Base-by-base conservation (phyloP, 192 early-diverging fungal genomes). In the Coemansia sp. region DNA sequence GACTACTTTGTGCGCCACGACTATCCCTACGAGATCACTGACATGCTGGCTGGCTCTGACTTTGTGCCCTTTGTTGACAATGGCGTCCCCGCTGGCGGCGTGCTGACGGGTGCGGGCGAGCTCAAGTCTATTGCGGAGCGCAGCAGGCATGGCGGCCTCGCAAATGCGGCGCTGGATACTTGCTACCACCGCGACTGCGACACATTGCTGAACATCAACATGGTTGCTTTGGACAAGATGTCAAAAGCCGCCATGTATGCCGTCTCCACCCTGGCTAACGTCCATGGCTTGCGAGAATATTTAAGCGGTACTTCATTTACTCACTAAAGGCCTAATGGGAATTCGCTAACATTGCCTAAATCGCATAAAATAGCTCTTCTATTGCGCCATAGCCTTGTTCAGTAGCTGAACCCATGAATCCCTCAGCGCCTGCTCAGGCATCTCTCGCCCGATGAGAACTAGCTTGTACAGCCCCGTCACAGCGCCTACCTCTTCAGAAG, bases 161-260 rank as follows among this genome's bases (percentile, higher is more conserved):
- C 89, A 0, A 83, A 86, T 48, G 85, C 85, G 0, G 75, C 89
- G 16, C 73, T 88, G 28, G 89, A 90, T 21, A 82, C 87, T 20
- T 90, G 89, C 72, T 88, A 90, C 58, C 89, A 90, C 62, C 82
- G 86, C 58, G 73, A 85, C 59, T 90, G 89, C 70, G 89, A 90
- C 66, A 84, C 82, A 0, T 31, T 88, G 5, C 78, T 86, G n/a
- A 88, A 90, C 66, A 73, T 90, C 24, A 87, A 82, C 68, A 75
- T 85, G 48, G 70, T 75, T 9, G 89, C 86, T 4, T 67, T 91
- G 28, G 43, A 68, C 55, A 64, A 48, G 20, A 80, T 84, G 83
- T 79, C 83, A 1, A 66, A 73, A 24, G 83, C 83, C 2, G 83
- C 83, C 13, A 82, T 82, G 79, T 70, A 82, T 38, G 74, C 79